These are phyloP conservation scores for Scorias spongiosa DNA, from an alignment of 2,329 filamentous ascomycete genomes.

Conservation along the genomic window DNA sequence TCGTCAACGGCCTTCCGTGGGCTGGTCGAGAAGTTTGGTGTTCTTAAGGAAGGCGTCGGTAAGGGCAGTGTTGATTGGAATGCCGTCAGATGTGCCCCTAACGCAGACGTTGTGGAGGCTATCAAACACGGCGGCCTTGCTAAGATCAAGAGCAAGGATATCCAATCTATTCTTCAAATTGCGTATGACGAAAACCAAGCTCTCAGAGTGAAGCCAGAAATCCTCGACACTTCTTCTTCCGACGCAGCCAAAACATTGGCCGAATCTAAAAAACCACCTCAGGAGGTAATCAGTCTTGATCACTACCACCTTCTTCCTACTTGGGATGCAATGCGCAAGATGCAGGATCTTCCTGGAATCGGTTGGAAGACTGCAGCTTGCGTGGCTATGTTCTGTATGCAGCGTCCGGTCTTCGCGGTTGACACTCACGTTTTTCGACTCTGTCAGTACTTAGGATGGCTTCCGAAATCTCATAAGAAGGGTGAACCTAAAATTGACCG, in stretches of 20 bases:
- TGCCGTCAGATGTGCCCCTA: constrained; percentile 44
- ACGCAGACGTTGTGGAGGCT: constrained; percentile 48
- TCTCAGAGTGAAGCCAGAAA: constrained; percentile 36
- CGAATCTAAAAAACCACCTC: constrained; percentile 40
- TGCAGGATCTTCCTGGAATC: constrained; percentile 46
- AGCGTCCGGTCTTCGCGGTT: constrained; percentile 48
- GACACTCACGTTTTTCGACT: constrained; percentile 53
- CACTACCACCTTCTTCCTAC: constrained; percentile 41
- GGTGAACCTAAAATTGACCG: constrained; percentile 30
- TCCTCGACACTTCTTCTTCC: constrained; percentile 10
- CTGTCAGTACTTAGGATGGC: constrained; percentile 46
- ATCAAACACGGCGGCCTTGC: constrained; percentile 59
- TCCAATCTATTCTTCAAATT: constrained; percentile 58
- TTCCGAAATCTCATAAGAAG: constrained; percentile 32
- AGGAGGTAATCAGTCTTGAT: constrained; percentile 48
- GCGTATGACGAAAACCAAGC: constrained; percentile 53
- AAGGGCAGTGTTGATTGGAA: constrained; percentile 65
- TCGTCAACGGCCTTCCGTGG: constrained; percentile 52
- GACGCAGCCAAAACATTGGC: constrained; percentile 31
- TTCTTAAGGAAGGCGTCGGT: constrained; percentile 45
- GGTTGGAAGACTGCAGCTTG: constrained; percentile 53
- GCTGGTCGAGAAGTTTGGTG: constrained; percentile 49
- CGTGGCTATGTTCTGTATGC: constrained; percentile 49
- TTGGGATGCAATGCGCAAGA: constrained; percentile 41
- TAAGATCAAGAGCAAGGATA: constrained; percentile 53